Conservation (phyloP, 352 stramenopile genomes). For the Blastocystis sp. region DNA sequence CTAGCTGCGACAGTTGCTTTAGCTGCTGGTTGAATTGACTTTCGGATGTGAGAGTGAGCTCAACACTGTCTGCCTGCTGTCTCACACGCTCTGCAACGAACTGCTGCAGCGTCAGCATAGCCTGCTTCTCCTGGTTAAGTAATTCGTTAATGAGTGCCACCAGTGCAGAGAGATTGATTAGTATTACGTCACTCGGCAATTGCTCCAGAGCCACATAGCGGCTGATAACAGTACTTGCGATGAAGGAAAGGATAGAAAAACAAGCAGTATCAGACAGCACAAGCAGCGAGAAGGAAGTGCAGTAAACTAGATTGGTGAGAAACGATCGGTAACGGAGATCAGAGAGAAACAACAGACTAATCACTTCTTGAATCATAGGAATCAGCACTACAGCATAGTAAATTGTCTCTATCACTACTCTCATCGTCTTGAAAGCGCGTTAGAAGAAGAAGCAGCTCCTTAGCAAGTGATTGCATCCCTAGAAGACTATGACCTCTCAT, state of each 20-base stretch:
- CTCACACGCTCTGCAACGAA: not conserved
- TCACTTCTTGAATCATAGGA: not conserved
- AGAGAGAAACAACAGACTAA: not conserved
- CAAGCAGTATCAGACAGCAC: not conserved
- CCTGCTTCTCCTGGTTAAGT: not conserved
- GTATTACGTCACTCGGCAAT: not conserved
- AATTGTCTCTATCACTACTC: not conserved
- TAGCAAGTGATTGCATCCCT: not conserved
- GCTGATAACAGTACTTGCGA: not conserved
- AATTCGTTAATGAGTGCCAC: not conserved
- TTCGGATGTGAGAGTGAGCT: not conserved
- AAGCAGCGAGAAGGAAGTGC: not conserved
- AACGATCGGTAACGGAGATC: not conserved
- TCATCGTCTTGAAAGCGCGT: not conserved
- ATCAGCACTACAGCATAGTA: not conserved
- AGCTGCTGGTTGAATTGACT: not conserved
- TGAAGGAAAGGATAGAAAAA: not conserved
- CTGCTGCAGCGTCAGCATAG: not conserved
- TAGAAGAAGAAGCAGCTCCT: constrained; percentile 17
- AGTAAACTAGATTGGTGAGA: not conserved
- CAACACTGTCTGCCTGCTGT: not conserved
- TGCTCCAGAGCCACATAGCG: not conserved
- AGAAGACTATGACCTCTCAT: not conserved
- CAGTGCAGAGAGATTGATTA: not conserved
- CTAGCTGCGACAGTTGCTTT: not conserved